phyloP scores from a whole-genome alignment of 2,329 filamentous ascomycete genomes.

The Clarireedia monteithiana region DNA sequence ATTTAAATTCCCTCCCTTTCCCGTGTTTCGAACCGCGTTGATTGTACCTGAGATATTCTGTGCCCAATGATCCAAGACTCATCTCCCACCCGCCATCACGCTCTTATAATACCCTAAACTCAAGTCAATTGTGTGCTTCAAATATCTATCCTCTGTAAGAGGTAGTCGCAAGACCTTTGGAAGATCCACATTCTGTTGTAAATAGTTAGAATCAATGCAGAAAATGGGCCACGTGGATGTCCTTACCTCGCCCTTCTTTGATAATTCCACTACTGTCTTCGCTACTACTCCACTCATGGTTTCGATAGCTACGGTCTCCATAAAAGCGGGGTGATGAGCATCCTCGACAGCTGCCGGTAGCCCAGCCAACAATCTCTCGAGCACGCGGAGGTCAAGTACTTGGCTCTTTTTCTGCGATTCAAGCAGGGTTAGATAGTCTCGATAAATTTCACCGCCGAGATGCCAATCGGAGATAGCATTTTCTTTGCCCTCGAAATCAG shows the following conservation, averaged over 20 bases:
- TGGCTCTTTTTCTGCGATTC: conserved; percentile 35
- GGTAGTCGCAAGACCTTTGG: conserved; percentile 50
- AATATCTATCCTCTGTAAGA: conserved; percentile 64
- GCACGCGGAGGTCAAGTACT: conserved; percentile 35
- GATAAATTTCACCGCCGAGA: conserved; percentile 72
- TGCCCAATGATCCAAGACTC: not conserved
- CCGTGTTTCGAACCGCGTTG: not conserved
- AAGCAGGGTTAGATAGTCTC: conserved; percentile 48
- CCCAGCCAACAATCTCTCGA: conserved; percentile 50
- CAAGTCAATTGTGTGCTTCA: conserved; percentile 63
- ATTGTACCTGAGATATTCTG: not conserved
- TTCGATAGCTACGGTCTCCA: conserved; percentile 65
- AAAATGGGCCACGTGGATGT: not conserved
- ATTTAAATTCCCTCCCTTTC: not conserved
- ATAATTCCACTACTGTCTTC: conserved; percentile 49
- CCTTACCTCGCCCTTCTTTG: conserved; percentile 50
- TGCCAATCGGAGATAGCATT: conserved; percentile 65
- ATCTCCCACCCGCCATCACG: conserved; percentile 23
- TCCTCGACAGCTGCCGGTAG: conserved; percentile 42
- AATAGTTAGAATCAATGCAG: not conserved
- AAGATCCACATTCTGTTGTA: conserved; percentile 33
- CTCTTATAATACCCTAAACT: conserved; percentile 56
- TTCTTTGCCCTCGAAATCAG: conserved; percentile 59
- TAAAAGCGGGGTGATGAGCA: conserved; percentile 32
- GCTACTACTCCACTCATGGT: conserved; percentile 76